These are phyloP conservation scores for Viola odorata DNA, from an alignment of 345 rosid species.

Conservation along the genomic window DNA sequence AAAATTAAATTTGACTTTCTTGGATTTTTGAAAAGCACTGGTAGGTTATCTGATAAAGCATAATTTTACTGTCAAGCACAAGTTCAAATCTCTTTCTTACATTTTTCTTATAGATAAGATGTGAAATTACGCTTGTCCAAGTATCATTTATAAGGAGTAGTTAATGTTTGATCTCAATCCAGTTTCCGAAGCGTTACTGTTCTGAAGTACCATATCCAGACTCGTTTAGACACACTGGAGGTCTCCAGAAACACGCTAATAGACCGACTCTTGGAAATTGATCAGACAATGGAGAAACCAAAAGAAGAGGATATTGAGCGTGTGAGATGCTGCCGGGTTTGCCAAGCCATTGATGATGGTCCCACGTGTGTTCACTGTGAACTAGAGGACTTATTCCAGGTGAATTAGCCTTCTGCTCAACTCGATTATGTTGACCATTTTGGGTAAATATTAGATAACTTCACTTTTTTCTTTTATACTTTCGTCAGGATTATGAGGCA, in stretches of 20 bases:
- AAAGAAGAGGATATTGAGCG: conserved; percentile 68
- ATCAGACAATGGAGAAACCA: conserved; percentile 74
- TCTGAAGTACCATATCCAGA: conserved; percentile 80
- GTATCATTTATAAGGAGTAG: conserved; percentile 12
- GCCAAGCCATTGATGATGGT: conserved; percentile 66
- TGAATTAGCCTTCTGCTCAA: conserved; percentile 22
- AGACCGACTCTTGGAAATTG: conserved; percentile 63
- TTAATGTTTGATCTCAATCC: conserved; percentile 26
- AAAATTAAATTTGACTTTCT: too few relatives aligned
- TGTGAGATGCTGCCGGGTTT: conserved; percentile 61
- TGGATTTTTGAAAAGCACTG: too few relatives aligned
- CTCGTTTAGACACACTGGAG: conserved; percentile 67
- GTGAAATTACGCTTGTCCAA: background rate
- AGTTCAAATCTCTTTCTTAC: background rate
- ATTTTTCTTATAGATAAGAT: conserved; percentile 6
- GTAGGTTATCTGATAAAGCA: too few relatives aligned
- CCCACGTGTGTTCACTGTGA: conserved; percentile 80
- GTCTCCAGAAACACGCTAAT: conserved; percentile 56
- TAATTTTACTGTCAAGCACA: background rate
- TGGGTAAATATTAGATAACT: conserved; percentile 3
- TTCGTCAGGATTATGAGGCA: conserved; percentile 71
- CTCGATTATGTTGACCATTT: background rate
- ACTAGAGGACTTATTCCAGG: conserved; percentile 78
- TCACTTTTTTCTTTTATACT: conserved; percentile 1
- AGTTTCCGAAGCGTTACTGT: conserved; percentile 68